These are phyloP conservation scores for Microsporum canis DNA, from an alignment of 2,329 filamentous ascomycete species.

Conservation along the genomic window DNA sequence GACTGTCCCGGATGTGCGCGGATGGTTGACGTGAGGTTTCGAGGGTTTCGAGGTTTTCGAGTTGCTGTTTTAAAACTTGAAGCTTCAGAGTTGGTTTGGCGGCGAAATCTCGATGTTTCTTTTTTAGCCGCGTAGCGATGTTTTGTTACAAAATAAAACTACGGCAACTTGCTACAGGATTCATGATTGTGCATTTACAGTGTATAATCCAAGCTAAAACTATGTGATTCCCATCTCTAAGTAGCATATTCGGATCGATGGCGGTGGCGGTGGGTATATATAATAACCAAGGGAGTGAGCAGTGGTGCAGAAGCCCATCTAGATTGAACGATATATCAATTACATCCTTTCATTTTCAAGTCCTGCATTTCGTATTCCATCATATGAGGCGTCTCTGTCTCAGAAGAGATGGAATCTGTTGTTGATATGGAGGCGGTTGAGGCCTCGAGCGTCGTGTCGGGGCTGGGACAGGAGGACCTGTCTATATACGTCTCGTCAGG, in stretches of 20 bases:
- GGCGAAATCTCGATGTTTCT: no score
- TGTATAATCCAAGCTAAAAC: neutral
- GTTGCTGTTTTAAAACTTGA: no score
- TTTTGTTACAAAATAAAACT: no score
- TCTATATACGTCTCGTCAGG: conserved; percentile 49
- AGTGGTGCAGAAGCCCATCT: neutral
- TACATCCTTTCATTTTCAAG: conserved; percentile 9
- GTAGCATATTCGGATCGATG: neutral
- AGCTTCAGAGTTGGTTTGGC: no score
- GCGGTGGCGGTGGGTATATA: neutral
- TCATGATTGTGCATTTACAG: neutral
- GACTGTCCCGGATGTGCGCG: no score
- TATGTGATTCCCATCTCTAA: neutral
- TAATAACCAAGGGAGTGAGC: neutral
- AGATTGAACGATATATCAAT: neutral
- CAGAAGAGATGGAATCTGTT: neutral
- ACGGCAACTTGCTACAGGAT: no score
- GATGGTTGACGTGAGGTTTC: no score
- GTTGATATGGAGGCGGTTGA: conserved; percentile 1
- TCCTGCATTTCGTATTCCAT: conserved; percentile 9
- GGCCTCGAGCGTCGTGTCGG: conserved; percentile 4
- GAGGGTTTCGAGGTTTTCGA: no score
- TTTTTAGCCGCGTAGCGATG: no score
- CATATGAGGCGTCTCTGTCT: neutral
- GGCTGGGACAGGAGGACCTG: conserved; percentile 1